Evolutionary conservation across 2,329 filamentous ascomycete genomes (phyloP).

Genomic region (Clonostachys solani): DNA sequence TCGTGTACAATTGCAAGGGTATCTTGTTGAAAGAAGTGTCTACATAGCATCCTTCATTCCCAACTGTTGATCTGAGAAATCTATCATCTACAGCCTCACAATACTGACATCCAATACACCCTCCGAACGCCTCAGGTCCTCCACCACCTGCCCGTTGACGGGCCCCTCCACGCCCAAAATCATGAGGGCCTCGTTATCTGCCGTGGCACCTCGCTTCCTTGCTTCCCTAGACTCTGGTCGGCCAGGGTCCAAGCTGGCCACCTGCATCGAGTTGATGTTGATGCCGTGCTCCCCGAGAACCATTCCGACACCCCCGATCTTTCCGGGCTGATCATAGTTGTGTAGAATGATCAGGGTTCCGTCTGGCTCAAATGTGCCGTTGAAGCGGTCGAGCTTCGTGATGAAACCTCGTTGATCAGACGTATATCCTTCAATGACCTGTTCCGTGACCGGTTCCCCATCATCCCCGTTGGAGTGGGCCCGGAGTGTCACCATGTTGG

Average conservation of each 20-base stretch:
- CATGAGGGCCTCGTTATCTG: slow-evolving; percentile 70
- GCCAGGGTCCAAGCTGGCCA: slow-evolving; percentile 44
- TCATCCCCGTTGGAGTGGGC: slow-evolving; percentile 33
- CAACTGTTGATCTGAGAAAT: too few relatives aligned
- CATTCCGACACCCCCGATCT: slow-evolving; percentile 75
- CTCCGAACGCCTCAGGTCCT: slow-evolving; percentile 40
- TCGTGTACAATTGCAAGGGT: too few relatives aligned
- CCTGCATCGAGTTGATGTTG: slow-evolving; percentile 80
- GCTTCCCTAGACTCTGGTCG: background rate
- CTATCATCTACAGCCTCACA: slow-evolving; percentile 30
- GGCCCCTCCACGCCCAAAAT: slow-evolving; percentile 69
- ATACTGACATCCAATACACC: slow-evolving; percentile 53
- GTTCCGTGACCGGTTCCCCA: slow-evolving; percentile 17
- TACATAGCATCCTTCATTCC: too few relatives aligned
- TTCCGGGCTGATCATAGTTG: slow-evolving; percentile 78
- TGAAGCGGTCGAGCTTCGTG: slow-evolving; percentile 68
- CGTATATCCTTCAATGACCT: slow-evolving; percentile 62
- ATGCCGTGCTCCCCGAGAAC: slow-evolving; percentile 65
- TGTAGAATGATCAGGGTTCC: slow-evolving; percentile 74
- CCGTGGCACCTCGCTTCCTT: slow-evolving; percentile 14
- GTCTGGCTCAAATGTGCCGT: slow-evolving; percentile 67
- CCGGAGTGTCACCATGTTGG: slow-evolving; percentile 66
- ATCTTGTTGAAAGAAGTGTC: too few relatives aligned
- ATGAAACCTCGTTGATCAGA: slow-evolving; percentile 63
- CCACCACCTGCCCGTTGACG: slow-evolving; percentile 52